A percentile compares a stretch with the other conserved stretches of the same genome.
Conservation (phyloP, 371 early-diverging fungal species). For the Parasitella parasitica region DNA sequence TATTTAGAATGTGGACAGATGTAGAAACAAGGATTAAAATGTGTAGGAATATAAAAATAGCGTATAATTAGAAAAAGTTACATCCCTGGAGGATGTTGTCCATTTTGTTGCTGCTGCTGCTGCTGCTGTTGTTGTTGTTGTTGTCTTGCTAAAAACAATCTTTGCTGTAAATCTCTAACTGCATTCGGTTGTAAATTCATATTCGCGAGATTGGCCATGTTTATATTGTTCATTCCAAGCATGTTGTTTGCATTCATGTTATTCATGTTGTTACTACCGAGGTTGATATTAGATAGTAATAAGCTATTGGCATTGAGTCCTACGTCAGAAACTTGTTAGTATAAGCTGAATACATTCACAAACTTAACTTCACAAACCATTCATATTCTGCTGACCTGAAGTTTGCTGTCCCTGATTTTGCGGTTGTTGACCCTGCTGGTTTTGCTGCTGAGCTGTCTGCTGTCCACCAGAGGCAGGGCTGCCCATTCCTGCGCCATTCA, state of each 20-base stretch:
- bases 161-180: conserved; percentile 34
- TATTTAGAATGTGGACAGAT: conserved; percentile 29
- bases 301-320: conserved; percentile 44
- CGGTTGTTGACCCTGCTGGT: conserved; percentile 6
- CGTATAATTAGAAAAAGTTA: neutral
- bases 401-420: conserved; percentile 24
- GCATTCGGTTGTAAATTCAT: conserved; percentile 35
- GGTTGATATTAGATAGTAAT: conserved; percentile 42
- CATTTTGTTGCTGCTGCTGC: conserved; percentile 36
- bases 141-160: conserved; percentile 26
- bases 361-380: conserved; percentile 1
- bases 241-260: conserved; percentile 20
- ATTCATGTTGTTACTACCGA: conserved; percentile 19
- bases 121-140: conserved; percentile 48
- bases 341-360: neutral
- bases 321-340: neutral
- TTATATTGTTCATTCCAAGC: conserved; percentile 26
- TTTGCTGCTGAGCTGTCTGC: conserved; percentile 19
- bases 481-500: conserved; percentile 22
- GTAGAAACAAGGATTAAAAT: conserved; percentile 11
- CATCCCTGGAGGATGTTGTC: conserved; percentile 25
- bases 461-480: conserved; percentile 8
- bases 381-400: conserved; percentile 22
- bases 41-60: neutral
- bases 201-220: conserved; percentile 20